phyloP scores from a whole-genome alignment of 208 protist genomes.

The Wallacemonas sp. region DNA sequence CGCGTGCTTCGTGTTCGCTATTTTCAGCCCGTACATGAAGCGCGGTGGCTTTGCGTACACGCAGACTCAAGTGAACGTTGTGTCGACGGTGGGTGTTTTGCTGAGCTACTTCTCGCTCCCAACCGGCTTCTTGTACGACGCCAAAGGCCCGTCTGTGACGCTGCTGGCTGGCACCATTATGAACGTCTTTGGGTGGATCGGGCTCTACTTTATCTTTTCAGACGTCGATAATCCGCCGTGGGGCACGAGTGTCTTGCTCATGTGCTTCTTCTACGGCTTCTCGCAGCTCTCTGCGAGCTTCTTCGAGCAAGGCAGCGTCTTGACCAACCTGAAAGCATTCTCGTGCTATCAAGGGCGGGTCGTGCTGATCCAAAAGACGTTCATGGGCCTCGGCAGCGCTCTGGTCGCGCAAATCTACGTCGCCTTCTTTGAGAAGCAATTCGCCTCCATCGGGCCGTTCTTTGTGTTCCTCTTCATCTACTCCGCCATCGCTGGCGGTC shows the following conservation, averaged over 20 bases:
- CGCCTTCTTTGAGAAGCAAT: conserved; percentile 60
- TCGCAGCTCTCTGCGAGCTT: conserved; percentile 85
- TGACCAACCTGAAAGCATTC: conserved; percentile 78
- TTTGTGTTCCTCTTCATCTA: conserved; percentile 65
- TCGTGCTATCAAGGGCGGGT: conserved; percentile 78
- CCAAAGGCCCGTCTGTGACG: conserved; percentile 47
- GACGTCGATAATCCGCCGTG: conserved; percentile 39
- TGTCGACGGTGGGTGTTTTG: conserved; percentile 74
- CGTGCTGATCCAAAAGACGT: conserved; percentile 85
- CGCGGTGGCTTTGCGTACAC: conserved; percentile 46
- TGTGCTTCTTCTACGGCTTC: conserved; percentile 73
- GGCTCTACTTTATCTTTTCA: conserved; percentile 74
- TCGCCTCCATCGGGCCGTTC: conserved; percentile 52
- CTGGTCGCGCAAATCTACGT: conserved; percentile 75
- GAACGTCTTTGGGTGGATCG: conserved; percentile 69
- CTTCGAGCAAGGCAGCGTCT: conserved; percentile 73
- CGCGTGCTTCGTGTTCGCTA: conserved; percentile 77
- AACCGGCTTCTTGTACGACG: conserved; percentile 77
- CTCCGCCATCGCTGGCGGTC: conserved; percentile 48
- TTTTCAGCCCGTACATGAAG: conserved; percentile 79
- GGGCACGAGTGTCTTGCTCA: conserved; percentile 37
- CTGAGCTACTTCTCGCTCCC: conserved; percentile 86
- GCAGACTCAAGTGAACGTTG: conserved; percentile 58
- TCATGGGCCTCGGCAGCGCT: conserved; percentile 83
- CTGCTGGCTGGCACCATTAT: conserved; percentile 58